Evolutionary conservation across 2,329 filamentous ascomycete genomes (phyloP).

Genomic region (Mycosphaerelloides madeirae): DNA sequence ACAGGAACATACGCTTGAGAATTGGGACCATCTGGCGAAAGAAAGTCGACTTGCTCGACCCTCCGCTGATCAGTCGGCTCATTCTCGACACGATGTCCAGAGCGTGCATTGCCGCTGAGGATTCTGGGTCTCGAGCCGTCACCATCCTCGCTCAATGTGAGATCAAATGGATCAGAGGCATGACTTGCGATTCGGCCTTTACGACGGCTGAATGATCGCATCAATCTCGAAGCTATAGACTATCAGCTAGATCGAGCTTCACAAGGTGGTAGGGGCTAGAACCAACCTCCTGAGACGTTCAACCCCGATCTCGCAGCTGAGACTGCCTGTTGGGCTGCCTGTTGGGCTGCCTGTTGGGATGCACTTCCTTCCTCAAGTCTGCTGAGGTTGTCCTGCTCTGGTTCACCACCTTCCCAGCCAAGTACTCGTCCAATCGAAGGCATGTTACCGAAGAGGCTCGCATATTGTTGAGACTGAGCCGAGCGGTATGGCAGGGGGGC

Average conservation of each 20-base stretch:
- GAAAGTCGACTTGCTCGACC: not conserved
- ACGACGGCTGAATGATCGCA: not conserved
- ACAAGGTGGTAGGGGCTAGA: too few species aligned
- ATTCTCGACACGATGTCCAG: constrained; percentile 10
- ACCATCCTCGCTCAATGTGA: constrained; percentile 21
- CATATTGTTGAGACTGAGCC: too few species aligned
- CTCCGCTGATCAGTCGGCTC: constrained; percentile 1
- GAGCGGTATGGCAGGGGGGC: too few species aligned
- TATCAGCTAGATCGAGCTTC: too few species aligned
- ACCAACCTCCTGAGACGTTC: too few species aligned
- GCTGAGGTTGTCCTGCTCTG: not conserved
- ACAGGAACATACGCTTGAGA: constrained; percentile 30
- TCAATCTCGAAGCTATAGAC: too few species aligned
- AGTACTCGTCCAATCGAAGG: too few species aligned
- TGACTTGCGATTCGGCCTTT: not conserved
- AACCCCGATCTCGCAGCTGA: too few species aligned
- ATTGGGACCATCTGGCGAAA: constrained; percentile 14
- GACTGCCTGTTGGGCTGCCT: not conserved
- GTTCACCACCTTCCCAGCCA: too few species aligned
- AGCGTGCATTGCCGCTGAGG: constrained; percentile 10
- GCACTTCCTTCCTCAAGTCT: not conserved
- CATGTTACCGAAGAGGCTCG: too few species aligned
- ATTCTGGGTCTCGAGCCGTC: constrained; percentile 12
- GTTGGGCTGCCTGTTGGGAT: not conserved
- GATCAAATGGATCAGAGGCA: constrained; percentile 27